These are phyloP conservation scores for Colletotrichum caudatum DNA, from an alignment of 2,329 filamentous ascomycete genomes.

Conservation along the genomic window DNA sequence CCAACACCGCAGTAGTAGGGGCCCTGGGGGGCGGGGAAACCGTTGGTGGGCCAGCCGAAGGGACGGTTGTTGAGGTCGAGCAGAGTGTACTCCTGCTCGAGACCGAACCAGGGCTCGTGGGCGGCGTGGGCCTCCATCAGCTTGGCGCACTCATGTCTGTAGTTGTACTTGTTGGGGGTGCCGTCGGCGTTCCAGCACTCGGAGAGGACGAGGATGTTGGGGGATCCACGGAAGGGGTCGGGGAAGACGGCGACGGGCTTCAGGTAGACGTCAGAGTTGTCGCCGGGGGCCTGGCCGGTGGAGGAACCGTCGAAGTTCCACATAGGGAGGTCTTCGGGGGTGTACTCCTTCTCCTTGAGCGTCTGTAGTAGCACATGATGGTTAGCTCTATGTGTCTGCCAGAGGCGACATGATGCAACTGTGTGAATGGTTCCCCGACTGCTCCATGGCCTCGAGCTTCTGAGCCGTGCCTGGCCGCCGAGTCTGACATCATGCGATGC, in stretches of 20 bases:
- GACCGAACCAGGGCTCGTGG: slow-evolving; percentile 95
- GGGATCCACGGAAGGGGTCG: slow-evolving; percentile 88
- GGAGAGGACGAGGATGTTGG: slow-evolving; percentile 93
- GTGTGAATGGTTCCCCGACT: neutral
- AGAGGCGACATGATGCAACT: slow-evolving; percentile 13
- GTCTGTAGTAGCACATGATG: slow-evolving; percentile 55
- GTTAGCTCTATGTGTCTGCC: slow-evolving; percentile 39
- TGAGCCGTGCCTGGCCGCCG: slow-evolving; percentile 22
- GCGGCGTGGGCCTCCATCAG: slow-evolving; percentile 89
- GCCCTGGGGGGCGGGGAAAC: slow-evolving; percentile 92
- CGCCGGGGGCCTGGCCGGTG: slow-evolving; percentile 89
- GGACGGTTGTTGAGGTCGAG: slow-evolving; percentile 88
- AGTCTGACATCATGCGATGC: slow-evolving; percentile 35
- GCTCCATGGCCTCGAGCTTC: neutral
- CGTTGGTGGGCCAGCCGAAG: slow-evolving; percentile 81
- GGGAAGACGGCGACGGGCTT: slow-evolving; percentile 89
- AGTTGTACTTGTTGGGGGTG: slow-evolving; percentile 98
- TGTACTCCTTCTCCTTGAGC: slow-evolving; percentile 62
- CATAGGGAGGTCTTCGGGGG: slow-evolving; percentile 64
- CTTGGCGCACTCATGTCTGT: slow-evolving; percentile 89
- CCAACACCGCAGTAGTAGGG: slow-evolving; percentile 95
- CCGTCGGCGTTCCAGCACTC: slow-evolving; percentile 97
- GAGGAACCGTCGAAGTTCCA: slow-evolving; percentile 81
- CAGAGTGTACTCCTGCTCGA: slow-evolving; percentile 87
- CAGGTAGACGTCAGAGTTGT: slow-evolving; percentile 98